Percentiles rank a stretch among this genome's conserved stretches.
Conservation (phyloP, 768 basidiomycete genomes). For the Pleurotus platypus region DNA sequence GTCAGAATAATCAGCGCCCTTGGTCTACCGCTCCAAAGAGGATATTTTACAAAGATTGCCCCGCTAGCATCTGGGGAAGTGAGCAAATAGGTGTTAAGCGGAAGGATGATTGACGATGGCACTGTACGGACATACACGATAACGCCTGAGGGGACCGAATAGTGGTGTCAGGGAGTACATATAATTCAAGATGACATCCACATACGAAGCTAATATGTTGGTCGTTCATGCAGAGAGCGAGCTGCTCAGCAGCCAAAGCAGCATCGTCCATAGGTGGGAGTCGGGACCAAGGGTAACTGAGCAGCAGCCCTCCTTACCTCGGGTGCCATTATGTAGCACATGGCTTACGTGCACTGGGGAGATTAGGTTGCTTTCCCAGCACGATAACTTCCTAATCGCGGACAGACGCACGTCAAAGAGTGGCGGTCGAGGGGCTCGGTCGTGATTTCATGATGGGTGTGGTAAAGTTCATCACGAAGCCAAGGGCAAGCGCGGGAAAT, state of each 20-base stretch:
- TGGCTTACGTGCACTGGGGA: neutral
- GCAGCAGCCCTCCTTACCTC: neutral
- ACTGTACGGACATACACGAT: neutral
- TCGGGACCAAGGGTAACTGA: no score
- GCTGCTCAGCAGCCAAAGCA: neutral
- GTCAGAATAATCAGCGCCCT: neutral
- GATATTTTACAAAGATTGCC: neutral
- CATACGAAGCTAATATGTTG: neutral
- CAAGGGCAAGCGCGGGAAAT: neutral
- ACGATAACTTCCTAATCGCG: no score
- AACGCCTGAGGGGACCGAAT: neutral
- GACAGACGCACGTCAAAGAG: no score
- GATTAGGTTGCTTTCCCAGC: neutral
- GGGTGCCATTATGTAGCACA: neutral
- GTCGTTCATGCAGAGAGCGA: constrained; percentile 1
- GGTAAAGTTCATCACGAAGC: no score
- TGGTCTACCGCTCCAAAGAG: neutral
- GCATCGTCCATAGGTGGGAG: neutral
- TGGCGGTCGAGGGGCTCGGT: no score
- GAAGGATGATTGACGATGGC: no score
- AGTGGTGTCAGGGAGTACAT: neutral
- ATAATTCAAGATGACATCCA: neutral
- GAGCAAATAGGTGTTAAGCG: neutral
- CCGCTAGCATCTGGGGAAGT: constrained; percentile 3
- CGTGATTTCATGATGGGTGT: no score